Conservation (phyloP, 108 stramenopile genomes). For the Nitzschia putrida region DNA sequence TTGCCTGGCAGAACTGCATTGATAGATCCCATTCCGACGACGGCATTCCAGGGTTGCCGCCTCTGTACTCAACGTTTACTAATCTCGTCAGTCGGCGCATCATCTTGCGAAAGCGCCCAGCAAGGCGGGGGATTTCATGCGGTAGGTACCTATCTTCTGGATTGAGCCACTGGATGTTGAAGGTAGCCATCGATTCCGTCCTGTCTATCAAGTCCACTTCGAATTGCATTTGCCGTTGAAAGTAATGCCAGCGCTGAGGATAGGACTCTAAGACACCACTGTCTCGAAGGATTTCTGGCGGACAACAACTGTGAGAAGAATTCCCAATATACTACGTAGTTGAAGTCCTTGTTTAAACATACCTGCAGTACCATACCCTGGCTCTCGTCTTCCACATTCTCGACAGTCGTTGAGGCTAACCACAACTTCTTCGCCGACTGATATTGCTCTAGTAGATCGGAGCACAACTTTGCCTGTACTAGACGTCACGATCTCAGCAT, state of each 20-base stretch:
- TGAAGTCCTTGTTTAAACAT: background rate
- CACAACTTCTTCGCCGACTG: conserved; percentile 46
- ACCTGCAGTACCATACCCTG: conserved; percentile 49
- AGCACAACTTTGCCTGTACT: conserved; percentile 15
- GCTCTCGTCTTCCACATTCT: conserved; percentile 38
- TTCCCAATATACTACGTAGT: too few relatives aligned
- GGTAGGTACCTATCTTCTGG: background rate
- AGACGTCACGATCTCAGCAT: conserved; percentile 7
- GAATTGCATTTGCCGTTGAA: conserved; percentile 10
- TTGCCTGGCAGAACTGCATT: conserved; percentile 23
- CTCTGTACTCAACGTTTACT: background rate
- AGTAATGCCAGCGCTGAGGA: conserved; percentile 62
- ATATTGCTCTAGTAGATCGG: conserved; percentile 17
- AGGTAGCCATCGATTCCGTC: too few relatives aligned
- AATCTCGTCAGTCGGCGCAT: conserved; percentile 8
- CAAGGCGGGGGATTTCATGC: background rate
- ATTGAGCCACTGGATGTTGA: background rate
- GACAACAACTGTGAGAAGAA: too few relatives aligned
- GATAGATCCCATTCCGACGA: conserved; percentile 24
- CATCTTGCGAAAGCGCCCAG: background rate
- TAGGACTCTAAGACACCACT: conserved; percentile 58
- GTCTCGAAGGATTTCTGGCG: conserved; percentile 52
- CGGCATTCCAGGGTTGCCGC: conserved; percentile 15
- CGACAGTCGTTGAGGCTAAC: conserved; percentile 59
- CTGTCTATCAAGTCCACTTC: conserved; percentile 18